Conservation (phyloP, 2,329 filamentous ascomycete genomes). For the Aspergillus sclerotialis region DNA sequence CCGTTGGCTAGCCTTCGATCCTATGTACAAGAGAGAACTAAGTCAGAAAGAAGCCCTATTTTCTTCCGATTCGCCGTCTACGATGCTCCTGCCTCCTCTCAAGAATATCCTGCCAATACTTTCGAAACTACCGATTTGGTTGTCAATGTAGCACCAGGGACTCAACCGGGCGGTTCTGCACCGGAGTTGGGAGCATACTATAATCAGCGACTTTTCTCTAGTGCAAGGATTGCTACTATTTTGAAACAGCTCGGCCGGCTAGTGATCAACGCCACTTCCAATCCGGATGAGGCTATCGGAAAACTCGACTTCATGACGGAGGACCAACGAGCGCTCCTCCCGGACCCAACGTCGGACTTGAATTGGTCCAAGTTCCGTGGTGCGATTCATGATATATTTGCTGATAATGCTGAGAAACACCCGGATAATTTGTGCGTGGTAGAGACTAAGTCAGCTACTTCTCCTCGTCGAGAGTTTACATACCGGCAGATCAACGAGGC, state of each 20-base stretch:
- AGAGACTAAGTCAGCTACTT: constrained; percentile 49
- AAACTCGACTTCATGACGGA: constrained; percentile 37
- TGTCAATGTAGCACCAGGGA: constrained; percentile 29
- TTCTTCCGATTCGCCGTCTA: constrained; percentile 44
- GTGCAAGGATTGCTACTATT: constrained; percentile 37
- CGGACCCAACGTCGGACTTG: constrained; percentile 38
- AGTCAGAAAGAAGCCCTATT: constrained; percentile 31
- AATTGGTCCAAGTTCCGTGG: constrained; percentile 41
- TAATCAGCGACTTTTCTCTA: constrained; percentile 41
- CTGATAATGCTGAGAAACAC: constrained; percentile 51
- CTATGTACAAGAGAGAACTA: constrained; percentile 35
- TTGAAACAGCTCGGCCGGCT: constrained; percentile 37
- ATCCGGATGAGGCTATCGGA: constrained; percentile 35
- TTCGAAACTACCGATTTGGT: constrained; percentile 39
- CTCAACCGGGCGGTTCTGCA: constrained; percentile 13
- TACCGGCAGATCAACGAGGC: constrained; percentile 83
- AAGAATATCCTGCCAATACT: constrained; percentile 36
- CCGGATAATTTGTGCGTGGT: constrained; percentile 64
- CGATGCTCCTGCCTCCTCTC: constrained; percentile 35
- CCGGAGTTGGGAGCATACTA: constrained; percentile 35
- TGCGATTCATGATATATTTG: constrained; percentile 39
- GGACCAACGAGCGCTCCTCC: constrained; percentile 27
- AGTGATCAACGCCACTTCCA: constrained; percentile 32
- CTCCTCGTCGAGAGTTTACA: constrained; percentile 62
- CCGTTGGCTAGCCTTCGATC: constrained; percentile 33